Base-by-base conservation (phyloP, 2,329 filamentous ascomycete genomes). In the Exophiala bonariae region DNA sequence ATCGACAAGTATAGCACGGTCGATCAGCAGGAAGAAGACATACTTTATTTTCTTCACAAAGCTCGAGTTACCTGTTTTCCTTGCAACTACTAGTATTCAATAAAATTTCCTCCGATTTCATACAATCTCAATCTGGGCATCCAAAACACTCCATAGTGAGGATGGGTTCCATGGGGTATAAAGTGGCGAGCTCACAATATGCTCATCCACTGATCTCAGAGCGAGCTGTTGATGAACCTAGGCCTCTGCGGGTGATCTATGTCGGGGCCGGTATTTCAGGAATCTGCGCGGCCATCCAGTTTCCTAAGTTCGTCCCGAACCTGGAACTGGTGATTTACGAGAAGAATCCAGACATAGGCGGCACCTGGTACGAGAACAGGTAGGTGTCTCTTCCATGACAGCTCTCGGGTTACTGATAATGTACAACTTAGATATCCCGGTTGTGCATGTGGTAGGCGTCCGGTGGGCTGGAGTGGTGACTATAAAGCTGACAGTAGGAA, bases 201-300 rank as follows among this genome's bases (percentile, higher is more conserved):
- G 47, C 51, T 10, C 41, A 57, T 44, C 55, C 52, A 11, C 39
- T 55, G 28, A 56, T 57, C 19, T 56, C 55, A 20, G 55, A 57
- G 44, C 36, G 54, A 34, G 45, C 55, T 9, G 49, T 58, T 13
- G 50, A 57, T 33, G 50, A 55, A 31, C 47, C 47, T 13, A 41
- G 52, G 20, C 53, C 52, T n/a, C 41, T 59, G n/a, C 54, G 50
- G 28, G 48, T 59, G 31, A 54, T 59, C 11, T 58, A 67, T 37
- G 66, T 73, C 22, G 70, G 66, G 62, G 17, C 69, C 63, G 3
- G 64, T 64, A 16, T 54, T 16, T 71, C 68, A 3, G 70, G 70
- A 10, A 56, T 57, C 19, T 45, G 39, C 22, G 52, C 55, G 4
- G 55, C 55, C 10, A 57, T 57, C 14, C 47, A 41, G 10, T 56